Evolutionary conservation across 2,329 filamentous ascomycete species (phyloP).

Genomic region (Diaporthe citrichinensis): DNA sequence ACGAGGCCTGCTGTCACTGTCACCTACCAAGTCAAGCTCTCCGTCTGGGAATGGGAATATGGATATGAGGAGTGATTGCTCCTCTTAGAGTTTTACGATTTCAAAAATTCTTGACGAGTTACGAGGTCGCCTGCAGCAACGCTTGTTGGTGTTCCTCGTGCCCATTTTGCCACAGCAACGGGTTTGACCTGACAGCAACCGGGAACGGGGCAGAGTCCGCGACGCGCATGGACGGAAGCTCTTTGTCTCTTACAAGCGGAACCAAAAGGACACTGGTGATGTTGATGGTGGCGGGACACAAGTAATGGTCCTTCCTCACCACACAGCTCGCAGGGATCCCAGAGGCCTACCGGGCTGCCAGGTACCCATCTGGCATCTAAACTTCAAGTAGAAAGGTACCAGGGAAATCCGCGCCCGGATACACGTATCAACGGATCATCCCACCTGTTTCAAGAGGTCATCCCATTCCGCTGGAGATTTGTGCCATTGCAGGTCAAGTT

Average conservation of each 20-base stretch:
- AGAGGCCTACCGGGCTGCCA: background rate
- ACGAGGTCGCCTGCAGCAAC: conserved; percentile 1
- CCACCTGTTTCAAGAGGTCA: conserved; percentile 5
- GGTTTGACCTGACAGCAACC: conserved; percentile 11
- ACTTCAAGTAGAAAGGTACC: background rate
- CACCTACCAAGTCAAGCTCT: background rate
- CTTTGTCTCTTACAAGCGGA: background rate
- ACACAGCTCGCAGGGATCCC: background rate
- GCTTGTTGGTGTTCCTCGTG: background rate
- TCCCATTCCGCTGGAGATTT: conserved; percentile 9
- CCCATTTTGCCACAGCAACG: conserved; percentile 28
- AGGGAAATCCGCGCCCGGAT: background rate
- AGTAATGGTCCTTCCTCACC: too few species aligned
- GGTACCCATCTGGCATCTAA: too few species aligned
- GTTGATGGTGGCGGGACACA: background rate
- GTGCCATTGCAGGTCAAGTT: background rate
- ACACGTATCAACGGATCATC: background rate
- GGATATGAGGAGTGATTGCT: background rate
- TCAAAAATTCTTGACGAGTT: background rate
- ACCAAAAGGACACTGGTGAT: background rate
- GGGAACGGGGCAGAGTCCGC: background rate
- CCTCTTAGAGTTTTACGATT: background rate
- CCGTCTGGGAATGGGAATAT: background rate
- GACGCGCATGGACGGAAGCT: conserved; percentile 5
- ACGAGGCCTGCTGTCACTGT: background rate